Conservation (phyloP, 805 yeast genomes). For the Saccharomycopsis amapae region DNA sequence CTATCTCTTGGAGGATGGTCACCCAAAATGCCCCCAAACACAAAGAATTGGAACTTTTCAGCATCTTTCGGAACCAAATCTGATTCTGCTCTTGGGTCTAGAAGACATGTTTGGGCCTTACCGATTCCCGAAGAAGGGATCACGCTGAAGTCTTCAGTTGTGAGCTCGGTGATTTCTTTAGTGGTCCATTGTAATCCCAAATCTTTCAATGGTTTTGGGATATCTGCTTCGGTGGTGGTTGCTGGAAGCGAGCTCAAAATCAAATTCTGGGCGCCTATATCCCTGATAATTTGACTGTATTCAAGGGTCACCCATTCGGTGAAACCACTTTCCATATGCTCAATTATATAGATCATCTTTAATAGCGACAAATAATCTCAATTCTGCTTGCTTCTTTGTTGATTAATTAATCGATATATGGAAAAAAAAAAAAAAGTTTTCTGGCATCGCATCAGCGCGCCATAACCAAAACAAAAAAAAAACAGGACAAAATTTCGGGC, state of each 20-base stretch:
- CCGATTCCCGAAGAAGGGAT: constrained; percentile 37
- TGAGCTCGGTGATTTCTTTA: constrained; percentile 50
- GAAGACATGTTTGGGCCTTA: constrained; percentile 58
- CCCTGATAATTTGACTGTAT: constrained; percentile 73
- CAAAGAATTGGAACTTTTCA: constrained; percentile 69
- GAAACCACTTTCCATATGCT: constrained; percentile 96
- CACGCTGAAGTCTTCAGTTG: constrained; percentile 23
- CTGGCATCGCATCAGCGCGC: no score
- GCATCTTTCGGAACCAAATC: constrained; percentile 71
- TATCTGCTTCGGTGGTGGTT: constrained; percentile 49
- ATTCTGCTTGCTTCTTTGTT: no score
- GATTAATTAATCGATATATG: no score
- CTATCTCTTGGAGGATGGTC: constrained; percentile 90
- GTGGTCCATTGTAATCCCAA: constrained; percentile 79
- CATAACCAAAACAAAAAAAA: no score
- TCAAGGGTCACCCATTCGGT: constrained; percentile 94
- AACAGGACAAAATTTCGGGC: no score
- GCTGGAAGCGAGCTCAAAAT: constrained; percentile 69
- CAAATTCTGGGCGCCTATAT: constrained; percentile 72
- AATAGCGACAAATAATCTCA: no score
- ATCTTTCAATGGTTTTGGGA: constrained; percentile 53
- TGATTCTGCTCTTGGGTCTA: constrained; percentile 79
- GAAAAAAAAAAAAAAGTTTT: no score
- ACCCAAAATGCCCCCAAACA: constrained; percentile 94
- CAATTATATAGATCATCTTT: constrained; percentile 93